Conservation (phyloP, 2,329 filamentous ascomycete species). For the Plectosphaerella plurivora region DNA sequence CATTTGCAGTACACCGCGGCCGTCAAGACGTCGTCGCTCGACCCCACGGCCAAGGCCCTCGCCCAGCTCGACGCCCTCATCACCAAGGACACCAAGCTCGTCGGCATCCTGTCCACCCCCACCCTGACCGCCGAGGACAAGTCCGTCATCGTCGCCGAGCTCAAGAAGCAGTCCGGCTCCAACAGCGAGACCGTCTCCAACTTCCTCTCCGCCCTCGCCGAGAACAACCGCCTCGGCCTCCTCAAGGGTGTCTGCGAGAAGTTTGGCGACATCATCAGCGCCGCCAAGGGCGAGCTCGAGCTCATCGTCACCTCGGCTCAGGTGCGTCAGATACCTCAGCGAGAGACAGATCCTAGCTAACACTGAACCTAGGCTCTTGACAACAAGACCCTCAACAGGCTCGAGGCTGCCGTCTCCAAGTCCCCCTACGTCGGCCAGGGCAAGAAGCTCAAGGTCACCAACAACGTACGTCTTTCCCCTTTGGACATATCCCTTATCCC, state of each 20-base stretch:
- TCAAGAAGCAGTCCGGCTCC: conserved; percentile 74
- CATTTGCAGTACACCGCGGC: conserved; percentile 85
- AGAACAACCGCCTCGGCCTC: conserved; percentile 90
- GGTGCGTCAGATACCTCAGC: conserved; percentile 47
- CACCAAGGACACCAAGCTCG: conserved; percentile 80
- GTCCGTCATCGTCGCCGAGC: conserved; percentile 77
- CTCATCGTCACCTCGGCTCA: conserved; percentile 85
- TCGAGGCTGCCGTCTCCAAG: conserved; percentile 86
- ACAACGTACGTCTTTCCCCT: conserved; percentile 55
- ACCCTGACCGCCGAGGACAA: conserved; percentile 79
- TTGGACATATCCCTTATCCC: neutral
- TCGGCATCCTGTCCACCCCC: conserved; percentile 69
- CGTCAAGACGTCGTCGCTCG: conserved; percentile 80
- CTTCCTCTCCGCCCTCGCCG: conserved; percentile 84
- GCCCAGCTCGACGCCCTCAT: conserved; percentile 65
- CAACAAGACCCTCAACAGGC: conserved; percentile 75
- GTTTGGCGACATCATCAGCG: conserved; percentile 83
- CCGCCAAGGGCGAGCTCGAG: conserved; percentile 89
- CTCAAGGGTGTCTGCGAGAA: conserved; percentile 81
- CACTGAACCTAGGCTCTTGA: conserved; percentile 66
- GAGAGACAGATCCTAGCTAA: neutral
- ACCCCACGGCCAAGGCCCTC: conserved; percentile 79
- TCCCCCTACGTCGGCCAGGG: conserved; percentile 82
- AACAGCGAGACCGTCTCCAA: conserved; percentile 87
- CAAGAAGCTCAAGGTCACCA: conserved; percentile 97